Percentiles rank a stretch among this genome's conserved stretches.
Evolutionary conservation across 176 grass and related monocot species (phyloP).

Genomic region (Phyllostachys edulis): DNA sequence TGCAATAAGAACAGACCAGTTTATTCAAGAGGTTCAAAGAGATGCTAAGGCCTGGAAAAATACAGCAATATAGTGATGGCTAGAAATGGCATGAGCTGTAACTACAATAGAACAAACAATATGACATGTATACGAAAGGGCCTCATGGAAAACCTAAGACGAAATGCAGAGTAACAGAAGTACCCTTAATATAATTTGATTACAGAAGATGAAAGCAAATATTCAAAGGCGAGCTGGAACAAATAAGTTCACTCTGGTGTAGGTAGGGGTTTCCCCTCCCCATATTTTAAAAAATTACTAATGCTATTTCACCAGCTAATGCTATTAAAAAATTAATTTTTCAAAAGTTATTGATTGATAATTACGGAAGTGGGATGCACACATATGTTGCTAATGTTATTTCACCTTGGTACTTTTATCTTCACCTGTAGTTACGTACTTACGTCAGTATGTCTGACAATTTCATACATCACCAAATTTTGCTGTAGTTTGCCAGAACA

Average conservation of each 20-base stretch:
- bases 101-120: conserved; percentile 4
- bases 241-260: conserved; percentile 11
- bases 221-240: background rate
- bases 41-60: background rate
- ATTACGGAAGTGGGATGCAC: background rate
- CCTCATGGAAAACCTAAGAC: background rate
- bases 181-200: background rate
- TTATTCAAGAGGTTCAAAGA: conserved; percentile 5
- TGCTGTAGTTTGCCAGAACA: background rate
- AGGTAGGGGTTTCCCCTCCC: background rate
- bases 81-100: background rate
- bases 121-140: background rate
- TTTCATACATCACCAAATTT: background rate
- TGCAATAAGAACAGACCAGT: conserved; percentile 24
- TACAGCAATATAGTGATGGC: background rate
- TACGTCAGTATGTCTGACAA: background rate
- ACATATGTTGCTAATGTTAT: background rate
- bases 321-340: background rate
- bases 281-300: background rate
- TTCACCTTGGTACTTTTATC: background rate
- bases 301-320: too few relatives aligned
- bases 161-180: background rate
- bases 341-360: background rate
- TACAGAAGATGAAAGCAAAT: background rate
- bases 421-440: background rate